These are phyloP conservation scores for Azolla pinnata DNA, from an alignment of 75 land plant genomes.

Conservation along the genomic window DNA sequence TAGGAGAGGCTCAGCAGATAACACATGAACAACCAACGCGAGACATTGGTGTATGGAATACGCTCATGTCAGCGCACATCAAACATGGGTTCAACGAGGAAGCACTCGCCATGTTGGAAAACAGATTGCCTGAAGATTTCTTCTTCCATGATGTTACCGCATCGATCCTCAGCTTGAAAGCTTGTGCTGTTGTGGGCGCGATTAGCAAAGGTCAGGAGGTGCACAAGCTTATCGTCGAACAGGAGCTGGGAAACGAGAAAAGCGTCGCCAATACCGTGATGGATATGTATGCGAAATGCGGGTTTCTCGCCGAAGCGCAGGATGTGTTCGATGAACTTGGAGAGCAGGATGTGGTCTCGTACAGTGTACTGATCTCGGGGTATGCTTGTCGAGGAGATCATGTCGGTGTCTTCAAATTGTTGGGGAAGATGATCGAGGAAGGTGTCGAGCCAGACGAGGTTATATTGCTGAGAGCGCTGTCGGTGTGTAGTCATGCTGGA, in stretches of 20 bases:
- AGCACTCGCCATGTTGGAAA: too few relatives aligned
- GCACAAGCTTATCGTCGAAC: too few relatives aligned
- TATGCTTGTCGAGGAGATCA: slow-evolving; percentile 15
- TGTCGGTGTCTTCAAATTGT: neutral
- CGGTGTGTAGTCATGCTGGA: neutral
- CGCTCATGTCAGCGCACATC: too few relatives aligned
- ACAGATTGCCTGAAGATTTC: slow-evolving; percentile 11
- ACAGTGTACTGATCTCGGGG: slow-evolving; percentile 10
- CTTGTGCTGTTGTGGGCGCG: too few relatives aligned
- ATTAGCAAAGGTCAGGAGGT: too few relatives aligned
- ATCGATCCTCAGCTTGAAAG: too few relatives aligned
- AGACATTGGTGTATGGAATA: too few relatives aligned
- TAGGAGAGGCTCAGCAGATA: too few relatives aligned
- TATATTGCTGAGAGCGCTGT: neutral
- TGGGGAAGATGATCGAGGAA: neutral
- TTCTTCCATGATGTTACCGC: too few relatives aligned
- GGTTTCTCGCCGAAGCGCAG: slow-evolving; percentile 4
- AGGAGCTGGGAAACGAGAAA: slow-evolving; percentile 3
- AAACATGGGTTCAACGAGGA: too few relatives aligned
- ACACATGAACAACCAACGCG: too few relatives aligned
- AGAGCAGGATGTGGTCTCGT: slow-evolving; percentile 7
- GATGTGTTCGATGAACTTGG: slow-evolving; percentile 8
- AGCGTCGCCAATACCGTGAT: slow-evolving; percentile 13
- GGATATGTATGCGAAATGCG: slow-evolving; percentile 22
- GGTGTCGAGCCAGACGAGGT: neutral